Base-by-base conservation (phyloP, 805 yeast genomes). In the Saturnispora sanitii region DNA sequence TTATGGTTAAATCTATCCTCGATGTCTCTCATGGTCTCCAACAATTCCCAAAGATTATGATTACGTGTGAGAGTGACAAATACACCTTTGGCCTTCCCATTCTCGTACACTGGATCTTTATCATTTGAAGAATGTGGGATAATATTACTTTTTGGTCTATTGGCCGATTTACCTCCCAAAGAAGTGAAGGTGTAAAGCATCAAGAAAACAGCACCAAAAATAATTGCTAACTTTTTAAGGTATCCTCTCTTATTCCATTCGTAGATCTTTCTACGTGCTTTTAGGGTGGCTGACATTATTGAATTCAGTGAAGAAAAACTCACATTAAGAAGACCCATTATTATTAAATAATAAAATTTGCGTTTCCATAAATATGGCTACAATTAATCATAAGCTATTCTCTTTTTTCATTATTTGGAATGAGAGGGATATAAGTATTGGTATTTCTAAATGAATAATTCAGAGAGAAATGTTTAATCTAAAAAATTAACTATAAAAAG, bases 1-100 rank as follows among this genome's bases (percentile, higher is more conserved):
- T 82, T 71, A 16, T 65, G 57, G 66, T 90, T 90, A 69, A 90
- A 90, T 47, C 96, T 68, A 60, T 86, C 96, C 62, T 90, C 96
- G 38, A 88, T 73, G 35, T 78, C 73, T 57, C 83, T 70, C 46
- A 83, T 80, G 8, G 92, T 75, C 27, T 66, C 70, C 33, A 75
- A 62, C 37, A 84, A 60, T 18, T 70, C 68, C 61, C 71, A 67
- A 41, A 83, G 57, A 55, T 83, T 94, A 18, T 64, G 53, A 57
- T 82, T 82, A 61, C 94, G 68, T 6, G 87, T 90, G 49, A 83
- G 65, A 1, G 90, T 71, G 12, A 83, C 86, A 58, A 84, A 82
- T 1, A 90, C 77, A 13, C 92, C 33, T 26, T 36, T 36, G 25
- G 33, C 33, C 18, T 36, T 12, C 9, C 32, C 33, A 28, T 33